Evolutionary conservation across 495 filamentous ascomycete genomes (phyloP).

Genomic region (Bryoglossum gracile): DNA sequence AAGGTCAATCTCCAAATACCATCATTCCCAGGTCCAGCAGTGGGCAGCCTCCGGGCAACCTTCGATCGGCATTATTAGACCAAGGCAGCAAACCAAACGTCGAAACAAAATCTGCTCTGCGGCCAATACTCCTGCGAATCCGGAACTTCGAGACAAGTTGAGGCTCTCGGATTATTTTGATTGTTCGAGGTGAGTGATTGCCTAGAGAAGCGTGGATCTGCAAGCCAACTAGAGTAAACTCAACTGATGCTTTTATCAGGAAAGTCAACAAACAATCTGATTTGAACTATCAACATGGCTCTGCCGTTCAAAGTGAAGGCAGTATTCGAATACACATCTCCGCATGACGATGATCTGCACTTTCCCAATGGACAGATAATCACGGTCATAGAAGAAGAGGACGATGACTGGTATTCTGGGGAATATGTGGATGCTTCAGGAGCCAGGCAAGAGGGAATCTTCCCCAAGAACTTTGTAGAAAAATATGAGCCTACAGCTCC

Average conservation of each 20-base stretch:
- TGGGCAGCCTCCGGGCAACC: too few species aligned
- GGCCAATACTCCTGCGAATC: too few species aligned
- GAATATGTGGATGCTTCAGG: slow-evolving; percentile 76
- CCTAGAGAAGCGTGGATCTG: too few species aligned
- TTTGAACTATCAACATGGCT: slow-evolving; percentile 61
- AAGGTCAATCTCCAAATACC: slow-evolving; percentile 9
- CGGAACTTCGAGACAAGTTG: too few species aligned
- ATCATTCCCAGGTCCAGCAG: neutral
- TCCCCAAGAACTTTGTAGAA: slow-evolving; percentile 96
- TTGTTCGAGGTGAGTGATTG: too few species aligned
- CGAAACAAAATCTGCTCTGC: slow-evolving; percentile 3
- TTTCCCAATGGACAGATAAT: slow-evolving; percentile 84
- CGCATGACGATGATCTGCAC: slow-evolving; percentile 88
- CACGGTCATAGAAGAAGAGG: slow-evolving; percentile 86
- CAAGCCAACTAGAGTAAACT: too few species aligned
- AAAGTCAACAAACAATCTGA: too few species aligned
- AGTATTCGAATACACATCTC: slow-evolving; percentile 84
- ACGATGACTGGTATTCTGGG: slow-evolving; percentile 90
- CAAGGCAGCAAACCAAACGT: slow-evolving; percentile 19
- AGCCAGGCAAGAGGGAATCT: slow-evolving; percentile 75
- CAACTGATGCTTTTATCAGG: too few species aligned
- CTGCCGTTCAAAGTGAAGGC: slow-evolving; percentile 89
- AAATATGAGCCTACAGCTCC: slow-evolving; percentile 86
- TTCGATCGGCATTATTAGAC: too few species aligned
- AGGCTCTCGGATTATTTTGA: too few species aligned